Evolutionary conservation across 2,329 filamentous ascomycete species (phyloP), one percentile per base, ranked within the genome.

Genomic region (Aspergillus sp.): DNA sequence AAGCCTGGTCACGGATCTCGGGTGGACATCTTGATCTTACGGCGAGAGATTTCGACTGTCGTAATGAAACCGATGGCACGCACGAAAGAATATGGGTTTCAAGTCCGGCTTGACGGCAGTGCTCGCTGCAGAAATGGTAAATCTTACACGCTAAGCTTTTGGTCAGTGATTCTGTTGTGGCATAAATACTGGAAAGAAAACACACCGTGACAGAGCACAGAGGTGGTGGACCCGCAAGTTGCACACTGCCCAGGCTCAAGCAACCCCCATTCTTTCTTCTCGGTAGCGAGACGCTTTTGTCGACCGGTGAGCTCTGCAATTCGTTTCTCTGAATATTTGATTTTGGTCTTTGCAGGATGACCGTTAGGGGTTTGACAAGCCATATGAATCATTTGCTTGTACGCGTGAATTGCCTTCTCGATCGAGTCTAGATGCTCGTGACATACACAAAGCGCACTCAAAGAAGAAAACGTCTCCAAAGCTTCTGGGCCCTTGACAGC

Each of bases 31-130:
- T 54, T 2, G 54, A 51, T 27, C 57, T 58, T n/a, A 60, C 54
- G 29, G 50, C 50, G 27, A 62, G 50, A 9, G 59, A 62, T 41
- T 59, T 60, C 28, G 59, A 62, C 46, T 61, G 54, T 13, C 57
- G 58, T 13, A 59, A 54, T 6, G 59, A 56, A 33, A 61, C 51
- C 1, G 59, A 62, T 13, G 59, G 59, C 34, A 62, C 56, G 50
- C 59, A 62, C 5, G 42, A 49, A 9, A 46, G 45, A 13, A 40
- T 41, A 36, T 61, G 59, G 5, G 39, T 35, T 19, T 42, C 5
- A 2, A 42, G 32, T 27, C 38, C 41, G 27, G 42, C 39, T 7
- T 55, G 54, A 33, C 58, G 54, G 46, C 59, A 62, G 30, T 40
- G 37, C 30, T 57, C 54, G 40, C 45, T 61, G 46, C 59, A 62